Percentiles rank a stretch among this genome's conserved stretches.
Conservation (phyloP, 2,329 filamentous ascomycete species). For the Lasiodiplodia gonubiensis region DNA sequence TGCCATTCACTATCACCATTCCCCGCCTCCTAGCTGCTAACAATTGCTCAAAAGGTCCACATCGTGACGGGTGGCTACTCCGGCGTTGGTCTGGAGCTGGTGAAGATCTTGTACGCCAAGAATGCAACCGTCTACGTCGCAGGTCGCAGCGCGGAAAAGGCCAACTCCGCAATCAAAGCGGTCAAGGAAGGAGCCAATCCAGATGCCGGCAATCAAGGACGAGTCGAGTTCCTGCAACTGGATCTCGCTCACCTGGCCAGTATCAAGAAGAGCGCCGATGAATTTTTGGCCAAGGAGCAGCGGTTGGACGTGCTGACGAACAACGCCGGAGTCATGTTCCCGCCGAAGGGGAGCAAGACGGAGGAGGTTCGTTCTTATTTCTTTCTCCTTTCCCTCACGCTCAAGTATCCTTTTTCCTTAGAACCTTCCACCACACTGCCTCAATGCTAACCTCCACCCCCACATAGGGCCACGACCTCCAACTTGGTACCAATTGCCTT, state of each 20-base stretch:
- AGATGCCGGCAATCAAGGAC: constrained; percentile 35
- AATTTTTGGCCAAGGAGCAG: constrained; percentile 47
- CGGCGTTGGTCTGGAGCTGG: constrained; percentile 60
- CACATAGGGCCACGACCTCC: constrained; percentile 36
- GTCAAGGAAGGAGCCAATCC: constrained; percentile 46
- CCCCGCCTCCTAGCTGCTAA: no score
- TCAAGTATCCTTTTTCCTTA: no score
- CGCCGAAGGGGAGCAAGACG: constrained; percentile 36
- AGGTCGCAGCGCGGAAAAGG: constrained; percentile 55
- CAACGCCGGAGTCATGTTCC: constrained; percentile 44
- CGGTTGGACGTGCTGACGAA: constrained; percentile 51
- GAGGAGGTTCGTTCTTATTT: constrained; percentile 20
- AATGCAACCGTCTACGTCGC: constrained; percentile 64
- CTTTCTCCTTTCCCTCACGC: no score
- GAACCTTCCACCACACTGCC: no score
- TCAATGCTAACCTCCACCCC: not conserved
- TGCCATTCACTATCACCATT: not conserved
- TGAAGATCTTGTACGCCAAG: constrained; percentile 59
- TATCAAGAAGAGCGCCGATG: constrained; percentile 47
- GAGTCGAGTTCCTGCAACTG: constrained; percentile 37
- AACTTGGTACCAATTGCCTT: constrained; percentile 50
- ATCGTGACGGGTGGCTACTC: constrained; percentile 59
- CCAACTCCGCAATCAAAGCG: constrained; percentile 50
- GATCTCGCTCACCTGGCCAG: constrained; percentile 52
- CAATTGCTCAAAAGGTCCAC: constrained; percentile 27